Evolutionary conservation across 2,329 filamentous ascomycete genomes (phyloP).

Genomic region (Aspergillus niger): DNA sequence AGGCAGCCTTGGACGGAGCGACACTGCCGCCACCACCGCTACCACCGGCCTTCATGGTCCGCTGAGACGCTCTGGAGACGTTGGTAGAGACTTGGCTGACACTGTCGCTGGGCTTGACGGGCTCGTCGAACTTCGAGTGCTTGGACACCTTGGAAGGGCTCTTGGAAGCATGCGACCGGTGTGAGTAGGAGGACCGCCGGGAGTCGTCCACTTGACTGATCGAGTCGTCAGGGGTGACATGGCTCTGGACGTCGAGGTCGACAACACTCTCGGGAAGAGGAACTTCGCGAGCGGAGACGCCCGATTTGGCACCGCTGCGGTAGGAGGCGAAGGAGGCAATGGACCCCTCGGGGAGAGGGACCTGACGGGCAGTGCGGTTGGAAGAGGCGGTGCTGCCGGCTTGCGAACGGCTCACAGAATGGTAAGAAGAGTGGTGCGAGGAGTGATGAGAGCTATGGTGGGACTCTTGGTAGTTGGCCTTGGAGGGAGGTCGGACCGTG

Average conservation of each 20-base stretch:
- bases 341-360: constrained; percentile 39
- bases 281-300: constrained; percentile 28
- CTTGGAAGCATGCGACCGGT: constrained; percentile 32
- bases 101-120: constrained; percentile 41
- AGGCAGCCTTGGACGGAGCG: constrained; percentile 25
- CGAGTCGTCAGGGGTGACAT: constrained; percentile 79
- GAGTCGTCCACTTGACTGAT: constrained; percentile 64
- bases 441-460: constrained; percentile 23
- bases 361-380: constrained; percentile 39
- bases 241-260: constrained; percentile 45
- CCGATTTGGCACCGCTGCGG: constrained; percentile 26
- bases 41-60: constrained; percentile 32
- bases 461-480: constrained; percentile 29
- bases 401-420: constrained; percentile 24
- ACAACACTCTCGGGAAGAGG: constrained; percentile 37
- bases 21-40: constrained; percentile 26
- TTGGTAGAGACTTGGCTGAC: constrained; percentile 43
- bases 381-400: constrained; percentile 32
- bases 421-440: constrained; percentile 27
- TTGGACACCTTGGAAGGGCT: constrained; percentile 29
- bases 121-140: constrained; percentile 41
- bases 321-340: constrained; percentile 28
- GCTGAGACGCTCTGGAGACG: constrained; percentile 30
- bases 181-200: constrained; percentile 29
- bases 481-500: constrained; percentile 37